Base-by-base conservation (phyloP, 306 rosid genomes). In the Albizia julibrissin region DNA sequence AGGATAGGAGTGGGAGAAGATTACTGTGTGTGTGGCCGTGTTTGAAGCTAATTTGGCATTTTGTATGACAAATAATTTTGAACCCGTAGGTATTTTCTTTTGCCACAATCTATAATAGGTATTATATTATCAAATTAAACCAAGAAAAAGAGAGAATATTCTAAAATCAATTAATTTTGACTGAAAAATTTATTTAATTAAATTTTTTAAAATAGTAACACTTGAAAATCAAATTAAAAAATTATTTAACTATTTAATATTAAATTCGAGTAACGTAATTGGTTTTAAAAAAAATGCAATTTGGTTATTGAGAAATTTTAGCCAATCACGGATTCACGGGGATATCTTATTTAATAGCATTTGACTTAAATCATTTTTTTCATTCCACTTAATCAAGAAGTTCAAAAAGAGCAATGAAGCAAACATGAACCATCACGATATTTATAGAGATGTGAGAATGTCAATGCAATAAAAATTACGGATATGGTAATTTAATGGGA, bases 1-100 rank as follows among this genome's bases (percentile, higher is more conserved):
- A 71, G 75, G 75, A 71, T 71, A 71, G 50, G 44, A 70, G 37
- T 49, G 37, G 24, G 14, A 44, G 75, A 12, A 31, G 75, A 71
- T 40, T n/a, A 11, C 50, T 21, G 3, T 19, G 11, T 39, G 73
- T 69, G 74, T 40, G 74, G 74, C 7, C 49, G 37, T 44, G 39
- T 5, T 43, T 71, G 58, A 71, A 71, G 58, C 31, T 71, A 14
- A 6, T 71, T 69, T 71, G 58, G 56, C 27, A 15, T 24, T 71
- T 42, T 71, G 58, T 26, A 12, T 61, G 67, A 12, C 34, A 24
- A 26, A 4, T 58, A 22, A 58, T 58, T 58, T 58, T 58, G 65
- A 58, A 22, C 2, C 12, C 31, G 22, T n/a, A n/a, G 26, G 62
- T 7, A 8, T n/a, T 56, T 56, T 56, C 26, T 56, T 21, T 56